phyloP scores from a whole-genome alignment of 352 stramenopile species.

The Phytophthora litchii region DNA sequence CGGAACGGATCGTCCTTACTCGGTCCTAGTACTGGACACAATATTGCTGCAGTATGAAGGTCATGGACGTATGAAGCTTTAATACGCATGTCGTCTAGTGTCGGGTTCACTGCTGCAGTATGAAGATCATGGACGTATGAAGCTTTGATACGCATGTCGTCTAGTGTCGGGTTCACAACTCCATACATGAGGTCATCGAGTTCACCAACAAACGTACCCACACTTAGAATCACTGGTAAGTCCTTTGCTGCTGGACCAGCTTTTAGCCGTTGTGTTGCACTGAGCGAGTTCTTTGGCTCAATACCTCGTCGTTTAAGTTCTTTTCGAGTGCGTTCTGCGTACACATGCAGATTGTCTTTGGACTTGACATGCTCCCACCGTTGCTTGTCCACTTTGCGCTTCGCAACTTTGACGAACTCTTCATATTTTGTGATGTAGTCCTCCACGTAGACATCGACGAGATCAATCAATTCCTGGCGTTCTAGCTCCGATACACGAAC shows the following conservation, averaged over 20 bases:
- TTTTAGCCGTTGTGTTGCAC: constrained; percentile 12
- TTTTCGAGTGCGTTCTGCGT: constrained; percentile 15
- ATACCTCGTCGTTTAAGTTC: constrained; percentile 20
- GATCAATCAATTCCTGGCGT: constrained; percentile 17
- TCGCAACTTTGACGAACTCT: constrained; percentile 17
- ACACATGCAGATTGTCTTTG: constrained; percentile 23
- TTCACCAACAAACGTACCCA: constrained; percentile 28
- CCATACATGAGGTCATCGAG: constrained; percentile 44
- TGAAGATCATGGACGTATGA: constrained; percentile 27
- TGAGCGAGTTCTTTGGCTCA: constrained; percentile 21
- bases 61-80: constrained; percentile 34
- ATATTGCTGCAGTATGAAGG: constrained; percentile 21
- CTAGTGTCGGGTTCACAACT: constrained; percentile 33
- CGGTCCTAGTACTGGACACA: constrained; percentile 24
- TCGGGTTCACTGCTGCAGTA: constrained; percentile 34
- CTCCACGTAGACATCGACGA: constrained; percentile 17
- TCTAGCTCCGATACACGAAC: constrained; percentile 18
- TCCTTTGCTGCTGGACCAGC: constrained; percentile 2
- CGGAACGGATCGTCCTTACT: constrained; percentile 31
- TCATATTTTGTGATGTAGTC: constrained; percentile 35
- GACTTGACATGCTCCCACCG: constrained; percentile 29
- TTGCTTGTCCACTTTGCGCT: constrained; percentile 22
- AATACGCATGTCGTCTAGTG: constrained; percentile 30
- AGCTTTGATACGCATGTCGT: constrained; percentile 36
- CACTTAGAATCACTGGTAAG: constrained; percentile 25